These are phyloP conservation scores for Aspergillus udagawae DNA, from an alignment of 2,329 filamentous ascomycete genomes.

Conservation along the genomic window DNA sequence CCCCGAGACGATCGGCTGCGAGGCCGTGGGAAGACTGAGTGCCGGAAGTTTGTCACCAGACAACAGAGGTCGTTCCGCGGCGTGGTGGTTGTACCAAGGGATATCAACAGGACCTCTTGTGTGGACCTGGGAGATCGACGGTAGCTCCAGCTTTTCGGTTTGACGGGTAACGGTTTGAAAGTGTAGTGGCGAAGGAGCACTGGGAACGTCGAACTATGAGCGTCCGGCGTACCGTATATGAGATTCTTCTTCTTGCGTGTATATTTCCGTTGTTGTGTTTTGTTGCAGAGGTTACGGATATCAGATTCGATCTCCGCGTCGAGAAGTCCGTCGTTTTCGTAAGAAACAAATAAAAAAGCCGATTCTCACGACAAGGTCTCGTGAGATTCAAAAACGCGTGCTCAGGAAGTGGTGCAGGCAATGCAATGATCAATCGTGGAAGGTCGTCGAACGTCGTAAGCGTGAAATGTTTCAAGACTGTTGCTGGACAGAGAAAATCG, in stretches of 20 bases:
- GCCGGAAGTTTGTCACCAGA: conserved; percentile 72
- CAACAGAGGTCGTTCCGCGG: conserved; percentile 59
- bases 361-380: conserved; percentile 1
- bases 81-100: conserved; percentile 65
- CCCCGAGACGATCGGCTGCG: conserved; percentile 62
- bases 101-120: conserved; percentile 72
- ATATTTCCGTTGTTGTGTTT: background rate
- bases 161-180: conserved; percentile 33
- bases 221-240: conserved; percentile 18
- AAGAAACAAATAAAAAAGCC: conserved; percentile 11
- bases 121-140: conserved; percentile 78
- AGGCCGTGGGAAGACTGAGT: conserved; percentile 64
- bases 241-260: background rate
- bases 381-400: conserved; percentile 7
- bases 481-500: conserved; percentile 14
- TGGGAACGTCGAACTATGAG: conserved; percentile 20
- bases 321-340: conserved; percentile 9
- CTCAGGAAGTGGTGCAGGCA: conserved; percentile 20
- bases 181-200: conserved; percentile 9
- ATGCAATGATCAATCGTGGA: conserved; percentile 26
- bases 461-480: conserved; percentile 24
- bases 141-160: conserved; percentile 93
- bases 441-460: conserved; percentile 33
- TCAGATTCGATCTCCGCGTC: conserved; percentile 3
- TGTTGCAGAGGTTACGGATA: background rate